Base-by-base conservation (phyloP, 371 early-diverging fungal genomes). In the Actinomortierella ambigua region DNA sequence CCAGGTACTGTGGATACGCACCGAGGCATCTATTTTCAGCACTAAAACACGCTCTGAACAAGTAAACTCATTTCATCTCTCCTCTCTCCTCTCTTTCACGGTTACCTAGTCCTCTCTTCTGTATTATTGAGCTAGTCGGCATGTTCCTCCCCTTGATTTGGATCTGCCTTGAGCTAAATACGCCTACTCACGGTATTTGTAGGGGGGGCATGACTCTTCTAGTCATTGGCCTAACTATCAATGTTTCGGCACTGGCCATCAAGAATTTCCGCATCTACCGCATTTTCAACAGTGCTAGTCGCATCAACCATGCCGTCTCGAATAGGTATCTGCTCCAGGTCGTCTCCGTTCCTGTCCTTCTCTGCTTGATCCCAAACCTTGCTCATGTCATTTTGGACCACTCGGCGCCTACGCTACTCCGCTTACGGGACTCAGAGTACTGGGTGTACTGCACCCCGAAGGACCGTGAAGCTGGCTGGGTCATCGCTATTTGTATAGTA, bases 261-360 rank as follows among this genome's bases (percentile, higher is more conserved):
- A 86, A 86, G 57, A 86, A 83, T 40, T 86, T 83, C 57, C 77
- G 82, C 3, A 82, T 86, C 47, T 86, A 84, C 41, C 77, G 84
- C 18, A 83, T 86, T 15, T 86, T 84, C 48, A 86, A 86, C 39
- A 83, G 62, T 29, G 63, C 59, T 29, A 66, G 63, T 22, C 50
- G 62, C 41, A 66, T 66, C 34, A 71, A 66, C 40, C 73, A 71
- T 48, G 67, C 63, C 3, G 66, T 71, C 22, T 66, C 66, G 6
- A 71, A 61, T 53, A 44, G 46, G 4, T 66, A 66, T 28, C 50
- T 71, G 4, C 54, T 71, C 6, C 57, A 66, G 7, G 66, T 66
- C 0, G 53, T 66, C 24, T n/a, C 61, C 7, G 22, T 71, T 7
- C 66, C 67, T n/a, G 67, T 71, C 17, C 0, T 59, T 17, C 27